phyloP scores from a whole-genome alignment of 2,329 filamentous ascomycete species.

The Nothophoma quercina region DNA sequence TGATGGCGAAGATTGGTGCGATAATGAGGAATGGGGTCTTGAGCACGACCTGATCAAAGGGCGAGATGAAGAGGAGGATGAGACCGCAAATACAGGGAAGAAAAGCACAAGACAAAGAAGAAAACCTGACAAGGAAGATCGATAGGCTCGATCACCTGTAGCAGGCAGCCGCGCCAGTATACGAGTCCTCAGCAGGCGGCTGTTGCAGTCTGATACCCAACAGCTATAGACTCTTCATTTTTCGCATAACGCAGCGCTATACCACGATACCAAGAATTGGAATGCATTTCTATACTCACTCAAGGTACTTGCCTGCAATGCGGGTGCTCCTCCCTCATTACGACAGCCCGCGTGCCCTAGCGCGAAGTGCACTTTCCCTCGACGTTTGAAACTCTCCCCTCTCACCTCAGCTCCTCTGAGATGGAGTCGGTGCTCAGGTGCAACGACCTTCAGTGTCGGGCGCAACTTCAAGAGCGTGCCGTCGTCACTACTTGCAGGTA shows the following conservation, averaged over 20 bases:
- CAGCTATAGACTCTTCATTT: neutral
- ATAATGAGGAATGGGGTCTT: constrained; percentile 79
- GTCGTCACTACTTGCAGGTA: constrained; percentile 91
- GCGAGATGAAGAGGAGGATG: constrained; percentile 80
- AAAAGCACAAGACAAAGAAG: constrained; percentile 55
- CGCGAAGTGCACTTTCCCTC: constrained; percentile 9
- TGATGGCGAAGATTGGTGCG: constrained; percentile 90
- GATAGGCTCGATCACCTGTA: constrained; percentile 23
- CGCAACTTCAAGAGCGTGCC: constrained; percentile 72
- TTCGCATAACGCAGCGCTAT: constrained; percentile 32
- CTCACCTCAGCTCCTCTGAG: constrained; percentile 1
- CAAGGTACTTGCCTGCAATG: neutral
- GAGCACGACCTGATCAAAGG: constrained; percentile 80
- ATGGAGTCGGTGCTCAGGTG: constrained; percentile 83
- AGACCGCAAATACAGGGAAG: constrained; percentile 60
- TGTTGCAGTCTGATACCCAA: neutral
- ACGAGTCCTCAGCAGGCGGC: neutral
- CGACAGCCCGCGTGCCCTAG: constrained; percentile 13
- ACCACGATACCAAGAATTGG: constrained; percentile 26
- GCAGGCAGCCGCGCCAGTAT: neutral
- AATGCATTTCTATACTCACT: constrained; percentile 5
- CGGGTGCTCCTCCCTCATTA: constrained; percentile 24
- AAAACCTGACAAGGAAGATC: constrained; percentile 48
- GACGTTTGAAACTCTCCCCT: neutral
- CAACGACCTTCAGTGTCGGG: constrained; percentile 80